Evolutionary conservation across 2,329 filamentous ascomycete species (phyloP).

Genomic region (Monilinia laxa): DNA sequence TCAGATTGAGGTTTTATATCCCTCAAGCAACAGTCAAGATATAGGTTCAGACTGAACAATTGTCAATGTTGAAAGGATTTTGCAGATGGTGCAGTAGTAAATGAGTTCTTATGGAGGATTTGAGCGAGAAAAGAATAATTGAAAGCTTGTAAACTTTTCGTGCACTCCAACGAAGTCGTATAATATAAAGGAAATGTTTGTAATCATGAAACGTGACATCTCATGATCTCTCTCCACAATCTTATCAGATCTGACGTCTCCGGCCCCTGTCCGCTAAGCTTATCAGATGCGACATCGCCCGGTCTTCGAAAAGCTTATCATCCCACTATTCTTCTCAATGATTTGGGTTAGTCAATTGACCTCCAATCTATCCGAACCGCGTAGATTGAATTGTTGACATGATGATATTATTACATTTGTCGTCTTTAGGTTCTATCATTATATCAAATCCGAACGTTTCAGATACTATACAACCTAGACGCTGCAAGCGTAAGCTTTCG

Average conservation of each 20-base stretch:
- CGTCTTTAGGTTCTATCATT: background rate
- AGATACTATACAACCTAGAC: background rate
- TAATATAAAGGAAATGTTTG: background rate
- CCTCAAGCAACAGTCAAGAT: background rate
- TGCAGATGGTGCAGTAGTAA: background rate
- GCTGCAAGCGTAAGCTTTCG: background rate
- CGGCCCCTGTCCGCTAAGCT: no score
- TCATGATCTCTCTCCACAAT: constrained; percentile 10
- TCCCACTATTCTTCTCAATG: background rate
- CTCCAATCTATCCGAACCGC: background rate
- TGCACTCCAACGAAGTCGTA: background rate
- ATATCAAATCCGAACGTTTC: background rate
- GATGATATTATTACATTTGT: background rate
- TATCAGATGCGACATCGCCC: background rate
- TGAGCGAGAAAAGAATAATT: background rate
- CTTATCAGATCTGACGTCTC: constrained; percentile 10
- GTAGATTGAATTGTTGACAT: background rate
- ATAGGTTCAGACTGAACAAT: background rate
- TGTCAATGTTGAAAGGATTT: background rate
- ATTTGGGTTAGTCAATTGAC: background rate
- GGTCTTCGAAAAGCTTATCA: background rate
- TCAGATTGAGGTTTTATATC: background rate
- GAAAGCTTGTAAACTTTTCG: background rate
- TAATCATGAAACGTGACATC: constrained; percentile 4
- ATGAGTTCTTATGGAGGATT: background rate